Percentiles rank a stretch among this genome's conserved stretches.
Evolutionary conservation across 495 filamentous ascomycete genomes (phyloP).

Genomic region (Massariosphaeria phaeospora): DNA sequence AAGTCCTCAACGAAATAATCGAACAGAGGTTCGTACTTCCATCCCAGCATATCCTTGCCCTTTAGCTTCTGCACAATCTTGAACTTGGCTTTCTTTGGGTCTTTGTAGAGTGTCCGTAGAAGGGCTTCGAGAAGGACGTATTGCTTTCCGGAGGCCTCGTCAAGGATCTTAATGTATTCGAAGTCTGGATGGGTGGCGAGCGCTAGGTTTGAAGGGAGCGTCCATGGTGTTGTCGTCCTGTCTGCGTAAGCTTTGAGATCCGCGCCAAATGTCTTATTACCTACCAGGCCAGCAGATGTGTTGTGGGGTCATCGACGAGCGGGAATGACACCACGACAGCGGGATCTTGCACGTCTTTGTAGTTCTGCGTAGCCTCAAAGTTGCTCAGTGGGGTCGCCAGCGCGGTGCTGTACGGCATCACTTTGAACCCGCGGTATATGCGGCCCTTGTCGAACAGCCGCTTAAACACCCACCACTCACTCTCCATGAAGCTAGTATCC

Average conservation of each 20-base stretch:
- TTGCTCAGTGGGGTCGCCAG: constrained; percentile 85
- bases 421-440: constrained; percentile 81
- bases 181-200: constrained; percentile 83
- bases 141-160: constrained; percentile 73
- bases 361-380: constrained; percentile 91
- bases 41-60: constrained; percentile 84
- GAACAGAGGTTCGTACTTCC: constrained; percentile 89
- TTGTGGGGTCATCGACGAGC: constrained; percentile 67
- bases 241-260: too few relatives aligned
- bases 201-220: constrained; percentile 75
- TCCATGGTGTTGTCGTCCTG: constrained; percentile 90
- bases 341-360: constrained; percentile 88
- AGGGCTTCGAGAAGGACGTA: constrained; percentile 86
- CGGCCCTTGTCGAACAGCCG: constrained; percentile 81
- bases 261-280: too few relatives aligned
- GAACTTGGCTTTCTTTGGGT: constrained; percentile 95
- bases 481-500: constrained; percentile 94
- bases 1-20: constrained; percentile 92
- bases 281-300: constrained; percentile 70
- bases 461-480: constrained; percentile 95
- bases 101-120: constrained; percentile 84
- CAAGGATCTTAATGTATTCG: constrained; percentile 89
- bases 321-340: constrained; percentile 90
- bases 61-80: constrained; percentile 77
- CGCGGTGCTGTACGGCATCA: constrained; percentile 94